Evolutionary conservation across 345 rosid species (phyloP), one percentile per base, ranked within the genome.

Genomic region (rapeseed (Brassica napus)): DNA sequence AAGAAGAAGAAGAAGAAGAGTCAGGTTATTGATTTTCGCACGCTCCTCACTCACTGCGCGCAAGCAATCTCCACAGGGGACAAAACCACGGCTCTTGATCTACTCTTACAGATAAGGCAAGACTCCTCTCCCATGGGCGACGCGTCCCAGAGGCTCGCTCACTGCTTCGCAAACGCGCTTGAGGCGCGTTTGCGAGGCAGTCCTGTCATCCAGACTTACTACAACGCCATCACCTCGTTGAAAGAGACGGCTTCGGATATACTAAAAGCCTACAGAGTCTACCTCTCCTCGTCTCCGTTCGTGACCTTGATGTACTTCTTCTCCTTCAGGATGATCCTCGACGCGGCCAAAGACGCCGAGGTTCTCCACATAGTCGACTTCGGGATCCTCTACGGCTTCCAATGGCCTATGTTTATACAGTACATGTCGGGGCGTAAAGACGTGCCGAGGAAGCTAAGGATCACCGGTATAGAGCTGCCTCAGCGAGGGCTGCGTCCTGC

Each of bases 381-480:
- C 10, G 97, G 98, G 61, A 87, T 94, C 54, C 54, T 70, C 6
- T 92, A 87, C 61, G 98, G 98, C 71, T 94, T 90, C 74, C 94
- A 92, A 4, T 94, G 97, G 97, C 97, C 98, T 3, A 69, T 81
- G 74, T 93, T 92, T 39, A 92, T 94, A 23, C 89, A 94, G 54
- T 55, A 55, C 68, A 86, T 94, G 42, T 81, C 97, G 0, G 21
- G 3, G 4, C 67, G 77, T 31, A 30, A 77, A 0, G 88, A 82
- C 10, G 91, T 88, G 1, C 89, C 97, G 55, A 87, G 83, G 52
- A 87, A 86, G 71, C 85, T 94, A 15, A 86, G 97, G 35, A 86
- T 94, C 21, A 94, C 98, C 0, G 98, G 98, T 58, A 91, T 94
- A 61, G 98, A 94, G 78, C 74, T 89, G 71, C 97, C 98, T 59